Base-by-base conservation (phyloP, 495 filamentous ascomycete species). In the Bryoglossum gracile region DNA sequence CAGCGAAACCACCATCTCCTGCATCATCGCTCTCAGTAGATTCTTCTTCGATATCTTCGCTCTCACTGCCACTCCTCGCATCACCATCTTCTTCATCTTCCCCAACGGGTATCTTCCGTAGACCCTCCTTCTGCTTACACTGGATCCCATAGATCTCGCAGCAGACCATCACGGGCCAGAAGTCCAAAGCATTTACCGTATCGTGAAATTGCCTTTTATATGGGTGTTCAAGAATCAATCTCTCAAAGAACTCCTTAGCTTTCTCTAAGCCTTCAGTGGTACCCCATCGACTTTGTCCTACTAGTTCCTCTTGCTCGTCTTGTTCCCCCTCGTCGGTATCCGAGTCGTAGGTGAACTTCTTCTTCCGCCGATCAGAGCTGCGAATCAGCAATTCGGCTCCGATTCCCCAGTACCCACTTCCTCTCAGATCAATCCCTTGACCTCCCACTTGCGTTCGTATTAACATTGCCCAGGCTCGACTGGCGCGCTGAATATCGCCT, bases 131-230 rank as follows among this genome's bases (percentile, higher is more conserved):
- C 53, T 68, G 72, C 50, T 73, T 65, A 43, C 73, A 65, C 46
- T 81, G 72, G 1, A 77, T 62, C 14, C 77, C 70, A 54, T 79
- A 82, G 19, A 86, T 69, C 78, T 82, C 84, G 13, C 83, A 64
- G 3, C 72, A 73, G 36, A 84, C 77, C 76, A 86, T 77, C n/a
- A 76, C 77, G 4, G 78, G 77, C 53, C 83, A 83, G 54, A 86
- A 83, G 22, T 76, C 69, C 38, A 75, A 46, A 21, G 81, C 63
- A 53, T 69, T 77, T 35, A 71, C 60, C 18, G 60, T 61, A 46
- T 63, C 54, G 2, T 74, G 69, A 13, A 59, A 50, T n/a, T 57
- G 52, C 50, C 75, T 75, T 11, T 69, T 68, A 55, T 70, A 77
- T 0, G 81, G 81, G 63, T 84, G 72, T 55, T 85, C 78, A 10